Percentiles rank a stretch among this genome's conserved stretches.
phyloP scores from a whole-genome alignment of 2,329 filamentous ascomycete genomes.

The Tetracladium maxilliforme region DNA sequence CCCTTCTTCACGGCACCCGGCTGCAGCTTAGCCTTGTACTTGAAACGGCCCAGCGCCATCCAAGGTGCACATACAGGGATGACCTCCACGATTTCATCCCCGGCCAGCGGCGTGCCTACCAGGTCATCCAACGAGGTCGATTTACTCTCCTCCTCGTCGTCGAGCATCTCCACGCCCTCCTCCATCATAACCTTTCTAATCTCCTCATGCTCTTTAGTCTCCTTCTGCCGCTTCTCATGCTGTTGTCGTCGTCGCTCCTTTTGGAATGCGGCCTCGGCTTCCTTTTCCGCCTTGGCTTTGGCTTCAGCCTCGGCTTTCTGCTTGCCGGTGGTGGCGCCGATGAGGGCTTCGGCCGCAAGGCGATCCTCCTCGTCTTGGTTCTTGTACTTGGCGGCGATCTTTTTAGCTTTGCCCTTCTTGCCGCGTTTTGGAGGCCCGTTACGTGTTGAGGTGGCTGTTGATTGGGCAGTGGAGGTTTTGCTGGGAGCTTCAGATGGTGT shows the following conservation, averaged over 20 bases:
- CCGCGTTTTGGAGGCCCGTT: slow-evolving; percentile 45
- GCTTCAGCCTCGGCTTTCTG: slow-evolving; percentile 56
- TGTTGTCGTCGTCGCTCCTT: slow-evolving; percentile 66
- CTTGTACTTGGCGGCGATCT: slow-evolving; percentile 78
- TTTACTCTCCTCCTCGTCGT: slow-evolving; percentile 40
- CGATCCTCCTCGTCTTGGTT: slow-evolving; percentile 93
- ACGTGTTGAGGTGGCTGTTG: slow-evolving; percentile 14
- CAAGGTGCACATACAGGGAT: slow-evolving; percentile 52
- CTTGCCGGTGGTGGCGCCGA: slow-evolving; percentile 59
- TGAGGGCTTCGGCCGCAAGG: slow-evolving; percentile 65
- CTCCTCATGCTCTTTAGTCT: slow-evolving; percentile 66
- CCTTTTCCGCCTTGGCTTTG: slow-evolving; percentile 49
- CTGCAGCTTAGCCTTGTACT: slow-evolving; percentile 93
- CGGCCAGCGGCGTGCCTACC: slow-evolving; percentile 61
- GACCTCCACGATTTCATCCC: slow-evolving; percentile 66
- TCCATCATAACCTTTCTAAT: slow-evolving; percentile 43
- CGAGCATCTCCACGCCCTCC: slow-evolving; percentile 41
- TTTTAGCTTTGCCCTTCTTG: slow-evolving; percentile 73
- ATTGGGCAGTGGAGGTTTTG: slow-evolving; percentile 11
- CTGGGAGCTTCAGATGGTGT: slow-evolving; percentile 7
- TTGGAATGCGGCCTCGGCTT: slow-evolving; percentile 57
- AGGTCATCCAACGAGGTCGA: slow-evolving; percentile 50
- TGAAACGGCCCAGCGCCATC: slow-evolving; percentile 51
- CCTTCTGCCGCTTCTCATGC: slow-evolving; percentile 61
- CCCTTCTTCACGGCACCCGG: slow-evolving; percentile 85